These are phyloP conservation scores for Pythium apleroticum DNA, from an alignment of 352 stramenopile genomes.

Conservation along the genomic window DNA sequence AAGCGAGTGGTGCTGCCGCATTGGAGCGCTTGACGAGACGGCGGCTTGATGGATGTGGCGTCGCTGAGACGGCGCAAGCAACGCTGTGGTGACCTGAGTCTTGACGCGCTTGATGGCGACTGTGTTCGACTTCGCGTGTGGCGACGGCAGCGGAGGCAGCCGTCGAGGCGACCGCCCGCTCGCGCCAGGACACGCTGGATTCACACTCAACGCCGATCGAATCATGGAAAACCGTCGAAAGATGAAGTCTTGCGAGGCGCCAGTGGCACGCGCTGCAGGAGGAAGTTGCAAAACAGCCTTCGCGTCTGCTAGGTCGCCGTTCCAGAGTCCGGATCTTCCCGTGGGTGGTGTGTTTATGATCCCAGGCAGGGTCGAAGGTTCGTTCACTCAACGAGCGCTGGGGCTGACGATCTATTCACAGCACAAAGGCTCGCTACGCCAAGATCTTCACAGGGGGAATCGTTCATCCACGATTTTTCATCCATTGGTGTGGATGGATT, in stretches of 20 bases:
- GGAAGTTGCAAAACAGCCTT: neutral
- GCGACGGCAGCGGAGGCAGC: neutral
- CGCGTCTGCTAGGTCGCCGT: neutral
- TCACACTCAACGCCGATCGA: constrained; percentile 1
- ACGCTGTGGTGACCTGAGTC: neutral
- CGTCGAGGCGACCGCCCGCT: neutral
- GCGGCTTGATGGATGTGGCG: neutral
- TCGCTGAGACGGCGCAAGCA: neutral
- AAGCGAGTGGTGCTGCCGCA: constrained; percentile 18
- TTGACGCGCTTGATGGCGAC: constrained; percentile 1
- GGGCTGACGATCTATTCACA: too few species aligned
- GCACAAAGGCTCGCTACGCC: neutral
- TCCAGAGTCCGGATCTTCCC: neutral
- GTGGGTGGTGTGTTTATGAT: neutral
- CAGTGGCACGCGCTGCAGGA: neutral
- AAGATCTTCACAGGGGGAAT: neutral
- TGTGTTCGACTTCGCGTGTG: neutral
- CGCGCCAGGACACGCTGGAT: neutral
- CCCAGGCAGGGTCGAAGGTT: neutral
- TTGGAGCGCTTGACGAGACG: neutral
- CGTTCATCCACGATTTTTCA: neutral
- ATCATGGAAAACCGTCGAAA: constrained; percentile 7
- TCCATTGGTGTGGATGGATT: neutral
- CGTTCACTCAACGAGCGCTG: neutral
- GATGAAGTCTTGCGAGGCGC: neutral